Base-by-base conservation (phyloP, 164 flowering plant genomes). In the Vitis rupestris region DNA sequence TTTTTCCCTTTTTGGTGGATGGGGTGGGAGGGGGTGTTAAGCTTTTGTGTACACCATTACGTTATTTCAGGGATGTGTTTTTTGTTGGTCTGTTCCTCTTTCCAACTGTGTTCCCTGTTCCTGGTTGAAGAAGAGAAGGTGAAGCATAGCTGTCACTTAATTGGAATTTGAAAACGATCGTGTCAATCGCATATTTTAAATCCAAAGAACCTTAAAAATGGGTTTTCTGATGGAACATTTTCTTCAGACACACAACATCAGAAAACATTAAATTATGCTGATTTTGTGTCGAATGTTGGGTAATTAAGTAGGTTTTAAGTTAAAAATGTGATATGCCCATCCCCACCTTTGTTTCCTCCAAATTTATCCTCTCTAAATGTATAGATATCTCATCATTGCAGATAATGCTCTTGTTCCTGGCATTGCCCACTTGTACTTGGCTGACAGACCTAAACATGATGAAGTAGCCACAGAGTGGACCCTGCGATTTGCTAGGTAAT, bases 401-500 rank as follows among this genome's bases (percentile, higher is more conserved):
- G 98, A 92, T 81, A 86, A 88, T 70, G 87, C 95, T 1, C 79
- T 79, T 64, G 82, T 84, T 44, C 87, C 97, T 13, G 88, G 87
- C 74, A 85, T 91, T 78, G 90, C 94, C 23, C 84, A 71, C 55
- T 75, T 86, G 76, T 92, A 86, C 80, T 76, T 92, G 82, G 75
- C 76, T n/a, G 94, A 94, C 70, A 81, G 80, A 79, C 83, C 81
- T 55, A 92, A 88, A 67, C 93, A 92, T 61, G 91, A 92, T 72
- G 81, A 86, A 75, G 15, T 85, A 16, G 99, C 99, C 66, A 84
- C 97, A n/a, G 93, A 91, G 74, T 92, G 99, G 99, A 92, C 96
- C 8, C 70, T 71, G 73, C 78, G 97, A 61, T 92, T 92, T 79
- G 99, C 99, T 61, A 89, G 75, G 78, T 92, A 82, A 79, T 23